Base-by-base conservation (phyloP, 495 filamentous ascomycete species). In the Aspergillus asperescens region DNA sequence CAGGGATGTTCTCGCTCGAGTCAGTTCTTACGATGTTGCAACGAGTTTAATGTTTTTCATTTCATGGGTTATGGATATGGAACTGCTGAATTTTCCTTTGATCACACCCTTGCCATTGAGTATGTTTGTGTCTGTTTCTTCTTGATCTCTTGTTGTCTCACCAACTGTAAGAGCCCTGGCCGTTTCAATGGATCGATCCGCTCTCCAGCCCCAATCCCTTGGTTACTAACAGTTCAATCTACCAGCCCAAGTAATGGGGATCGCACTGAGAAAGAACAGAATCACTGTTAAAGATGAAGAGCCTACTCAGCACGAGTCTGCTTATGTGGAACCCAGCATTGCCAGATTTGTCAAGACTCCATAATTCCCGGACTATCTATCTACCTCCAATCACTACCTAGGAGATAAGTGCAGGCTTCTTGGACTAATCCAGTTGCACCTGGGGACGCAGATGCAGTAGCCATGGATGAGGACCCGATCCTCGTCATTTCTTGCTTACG, bases 121-220 rank as follows among this genome's bases (percentile, higher is more conserved):
- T 28, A 18, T 13, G 23, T 41, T 19, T 27, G 24, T 28, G 20
- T 25, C 9, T 13, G 22, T 50, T 29, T 27, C 9, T 13, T 50
- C 25, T 34, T 19, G 7, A 13, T 41, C 15, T 19, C 24, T 40
- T 22, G 5, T 32, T 47, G 25, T 40, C 25, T 42, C 29, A 12
- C 24, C 51, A 54, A 22, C 25, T 47, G 43, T 54, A 54, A 54
- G 25, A 41, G 24, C 24, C 27, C 18, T 47, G 32, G 34, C 42
- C 43, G 20, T 46, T 34, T 47, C 42, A 40, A 47, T 40, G 31
- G 51, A 54, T 47, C 24, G 23, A 40, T 40, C 34, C 40, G 9
- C 23, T 32, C 25, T 41, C 25, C 15, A 20, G 4, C 42, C 10
- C 15, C 5, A 16, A 28, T 54, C 18, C 23, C 13, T 31, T 31